phyloP scores from a whole-genome alignment of 495 filamentous ascomycete species.

The Neurospora intermedia region DNA sequence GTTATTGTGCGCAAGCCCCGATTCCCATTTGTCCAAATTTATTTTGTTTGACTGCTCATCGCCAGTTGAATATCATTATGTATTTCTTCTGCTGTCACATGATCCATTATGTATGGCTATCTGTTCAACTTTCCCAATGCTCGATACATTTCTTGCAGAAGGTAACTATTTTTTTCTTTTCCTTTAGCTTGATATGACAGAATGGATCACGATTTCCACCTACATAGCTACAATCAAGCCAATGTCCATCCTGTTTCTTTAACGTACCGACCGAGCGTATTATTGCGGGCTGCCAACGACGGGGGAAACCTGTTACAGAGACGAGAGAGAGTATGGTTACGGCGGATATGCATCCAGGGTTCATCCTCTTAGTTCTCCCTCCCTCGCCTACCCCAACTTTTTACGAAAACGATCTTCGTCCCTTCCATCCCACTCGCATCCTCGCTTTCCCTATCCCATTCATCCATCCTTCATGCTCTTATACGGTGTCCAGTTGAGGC shows the following conservation, averaged over 20 bases:
- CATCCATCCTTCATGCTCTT: not conserved
- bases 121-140: not conserved
- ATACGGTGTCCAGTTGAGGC: not conserved
- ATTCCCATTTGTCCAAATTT: not conserved
- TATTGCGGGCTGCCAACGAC: not conserved
- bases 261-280: not conserved
- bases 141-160: not conserved
- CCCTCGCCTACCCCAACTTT: not conserved
- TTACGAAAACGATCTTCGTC: not conserved
- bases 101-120: not conserved
- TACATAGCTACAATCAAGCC: no score
- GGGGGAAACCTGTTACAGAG: not conserved
- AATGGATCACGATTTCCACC: not conserved
- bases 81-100: not conserved
- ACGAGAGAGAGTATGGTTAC: not conserved
- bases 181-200: not conserved
- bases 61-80: not conserved
- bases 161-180: not conserved
- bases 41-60: not conserved
- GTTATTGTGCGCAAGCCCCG: constrained; percentile 7
- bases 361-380: not conserved
- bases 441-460: not conserved
- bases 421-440: not conserved
- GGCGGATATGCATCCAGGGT: not conserved
- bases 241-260: no score